Conservation (phyloP, 2,329 filamentous ascomycete species). For the Fusarium solani-melongenae region DNA sequence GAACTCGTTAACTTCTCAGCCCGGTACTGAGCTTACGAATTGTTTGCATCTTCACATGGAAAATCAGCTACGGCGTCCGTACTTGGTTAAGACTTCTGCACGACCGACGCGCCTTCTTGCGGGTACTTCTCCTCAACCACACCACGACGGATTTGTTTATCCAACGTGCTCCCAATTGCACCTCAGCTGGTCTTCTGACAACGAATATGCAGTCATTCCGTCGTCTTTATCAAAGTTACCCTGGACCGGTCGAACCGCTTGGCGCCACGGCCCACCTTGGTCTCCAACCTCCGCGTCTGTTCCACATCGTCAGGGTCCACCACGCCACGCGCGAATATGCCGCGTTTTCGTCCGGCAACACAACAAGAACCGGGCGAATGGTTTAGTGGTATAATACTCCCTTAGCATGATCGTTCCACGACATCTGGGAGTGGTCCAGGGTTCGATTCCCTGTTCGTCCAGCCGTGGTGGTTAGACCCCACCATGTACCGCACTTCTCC, state of each 20-base stretch:
- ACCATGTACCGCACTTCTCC: not conserved
- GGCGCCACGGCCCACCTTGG: not conserved
- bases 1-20: not conserved
- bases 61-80: not conserved
- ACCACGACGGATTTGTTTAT: not conserved
- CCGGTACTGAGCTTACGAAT: slow-evolving; percentile 3
- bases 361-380: slow-evolving; percentile 39
- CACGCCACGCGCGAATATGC: slow-evolving; percentile 8
- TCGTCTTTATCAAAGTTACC: not conserved
- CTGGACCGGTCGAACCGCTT: not conserved
- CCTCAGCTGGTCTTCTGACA: not conserved
- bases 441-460: slow-evolving; percentile 43
- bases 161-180: not conserved
- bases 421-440: slow-evolving; percentile 31
- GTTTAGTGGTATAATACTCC: slow-evolving; percentile 46
- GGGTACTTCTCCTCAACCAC: not conserved
- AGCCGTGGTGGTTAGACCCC: slow-evolving; percentile 28
- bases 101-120: not conserved
- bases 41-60: slow-evolving; percentile 28
- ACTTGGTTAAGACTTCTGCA: not conserved
- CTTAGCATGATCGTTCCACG: slow-evolving; percentile 32
- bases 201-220: not conserved
- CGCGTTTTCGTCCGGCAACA: not conserved
- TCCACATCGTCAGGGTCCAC: not conserved
- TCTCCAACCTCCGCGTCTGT: not conserved